Base-by-base conservation (phyloP, 768 basidiomycete species). In the Termitomyces sp. region DNA sequence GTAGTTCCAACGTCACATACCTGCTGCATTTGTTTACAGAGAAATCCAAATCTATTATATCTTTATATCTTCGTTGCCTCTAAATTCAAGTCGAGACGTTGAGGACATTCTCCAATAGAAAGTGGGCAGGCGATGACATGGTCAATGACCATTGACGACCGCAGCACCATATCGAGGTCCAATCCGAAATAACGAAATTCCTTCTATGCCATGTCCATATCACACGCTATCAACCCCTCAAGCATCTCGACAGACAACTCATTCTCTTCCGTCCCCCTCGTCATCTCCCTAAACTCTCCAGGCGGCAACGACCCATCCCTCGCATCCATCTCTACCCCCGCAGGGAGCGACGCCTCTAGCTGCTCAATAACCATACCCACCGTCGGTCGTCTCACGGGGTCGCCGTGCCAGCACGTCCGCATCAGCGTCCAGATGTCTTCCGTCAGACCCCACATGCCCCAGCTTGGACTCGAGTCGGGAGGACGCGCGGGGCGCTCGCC, bases 381-480 rank as follows among this genome's bases (percentile, higher is more conserved):
- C 16, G 52, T 58, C 23, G 52, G 57, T 7, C 57, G 45, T 0
- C 31, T 8, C 21, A 38, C 41, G 0, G 56, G 56, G n/a, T 50
- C 38, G 19, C 9, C 21, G 4, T 43, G 14, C 56, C 56, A 57
- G 8, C 56, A 57, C 21, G 16, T 7, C 12, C 12, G 29, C 48
- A 57, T 57, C 14, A 57, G 4, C 29, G 23, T 16, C 56, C 56
- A 57, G 0, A 57, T 38, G 14, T 49, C 41, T 19, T 57, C 56
- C 29, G 55, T 60, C 16, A 60, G 34, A 1, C 59, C 59, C 55
- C 59, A 60, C 43, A 50, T 38, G 6, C 35, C n/a, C 59, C 59
- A 59, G 50, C 54, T 52, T 4, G 7, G 38, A 16, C 49, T 44
- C 19, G 44, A 8, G 4, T 38, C 25, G 31, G 27, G 34, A 14